phyloP scores from a whole-genome alignment of 106 monocot species.

The Apostasia ramifera region DNA sequence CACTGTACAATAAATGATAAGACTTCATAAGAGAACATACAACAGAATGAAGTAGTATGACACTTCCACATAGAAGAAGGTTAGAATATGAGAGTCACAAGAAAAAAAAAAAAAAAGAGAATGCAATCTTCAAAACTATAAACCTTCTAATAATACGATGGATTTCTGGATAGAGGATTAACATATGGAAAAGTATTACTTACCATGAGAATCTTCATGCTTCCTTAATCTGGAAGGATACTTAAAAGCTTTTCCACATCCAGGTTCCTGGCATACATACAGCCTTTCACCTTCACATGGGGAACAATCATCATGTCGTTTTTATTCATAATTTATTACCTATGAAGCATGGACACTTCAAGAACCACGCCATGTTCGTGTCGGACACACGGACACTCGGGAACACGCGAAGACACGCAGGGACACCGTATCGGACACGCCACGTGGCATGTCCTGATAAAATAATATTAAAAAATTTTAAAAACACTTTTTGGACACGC shows the following conservation, averaged over 20 bases:
- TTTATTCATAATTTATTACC: conserved; percentile 43
- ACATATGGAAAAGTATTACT: background rate
- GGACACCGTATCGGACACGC: too few relatives aligned
- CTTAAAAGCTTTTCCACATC: conserved; percentile 74
- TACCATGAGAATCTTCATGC: conserved; percentile 82
- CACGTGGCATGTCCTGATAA: too few relatives aligned
- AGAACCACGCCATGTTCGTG: too few relatives aligned
- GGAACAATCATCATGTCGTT: conserved; percentile 43
- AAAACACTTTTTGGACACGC: too few relatives aligned
- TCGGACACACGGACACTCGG: too few relatives aligned
- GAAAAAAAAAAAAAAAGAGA: background rate
- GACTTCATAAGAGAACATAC: background rate
- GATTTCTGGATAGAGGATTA: background rate
- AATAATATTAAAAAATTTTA: too few relatives aligned
- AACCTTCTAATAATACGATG: background rate
- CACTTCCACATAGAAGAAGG: background rate
- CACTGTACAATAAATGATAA: conserved; percentile 22
- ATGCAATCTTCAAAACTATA: background rate
- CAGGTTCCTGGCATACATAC: conserved; percentile 50
- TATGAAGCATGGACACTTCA: too few relatives aligned
- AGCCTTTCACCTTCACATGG: conserved; percentile 25
- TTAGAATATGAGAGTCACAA: background rate
- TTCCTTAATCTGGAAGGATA: conserved; percentile 67
- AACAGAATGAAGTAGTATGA: background rate
- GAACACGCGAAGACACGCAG: too few relatives aligned